A percentile compares a stretch with the other conserved stretches of the same genome.
phyloP scores from a whole-genome alignment of 129 eudicot species.

The Tagetes erecta region DNA sequence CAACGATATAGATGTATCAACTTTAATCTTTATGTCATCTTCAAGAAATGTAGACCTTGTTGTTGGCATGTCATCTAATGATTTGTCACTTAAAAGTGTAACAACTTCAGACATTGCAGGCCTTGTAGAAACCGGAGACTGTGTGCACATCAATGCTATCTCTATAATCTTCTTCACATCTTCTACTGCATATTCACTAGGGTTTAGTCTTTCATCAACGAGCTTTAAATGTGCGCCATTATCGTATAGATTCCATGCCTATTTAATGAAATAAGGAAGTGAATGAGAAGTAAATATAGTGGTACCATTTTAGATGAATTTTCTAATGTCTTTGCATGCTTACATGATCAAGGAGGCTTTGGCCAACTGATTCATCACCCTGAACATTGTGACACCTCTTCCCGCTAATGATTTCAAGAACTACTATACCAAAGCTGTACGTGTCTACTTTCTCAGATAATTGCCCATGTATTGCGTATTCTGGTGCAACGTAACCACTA shows the following conservation, averaged over 20 bases:
- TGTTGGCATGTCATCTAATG: constrained; percentile 18
- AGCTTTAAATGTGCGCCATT: constrained; percentile 19
- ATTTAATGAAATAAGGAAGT: background rate
- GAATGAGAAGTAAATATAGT: background rate
- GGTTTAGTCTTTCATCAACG: constrained; percentile 41
- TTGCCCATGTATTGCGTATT: constrained; percentile 14
- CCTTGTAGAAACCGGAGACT: constrained; percentile 32
- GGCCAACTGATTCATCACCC: background rate
- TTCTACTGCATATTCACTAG: constrained; percentile 28
- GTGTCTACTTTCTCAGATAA: constrained; percentile 12
- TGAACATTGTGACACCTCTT: constrained; percentile 5
- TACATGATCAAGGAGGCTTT: constrained; percentile 13
- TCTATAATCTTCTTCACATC: constrained; percentile 27
- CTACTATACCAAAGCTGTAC: constrained; percentile 14
- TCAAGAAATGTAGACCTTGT: constrained; percentile 28
- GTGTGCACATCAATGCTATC: constrained; percentile 16
- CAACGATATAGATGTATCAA: constrained; percentile 3
- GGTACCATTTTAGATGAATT: background rate
- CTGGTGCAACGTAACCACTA: background rate
- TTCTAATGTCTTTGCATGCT: background rate
- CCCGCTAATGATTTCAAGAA: constrained; percentile 14
- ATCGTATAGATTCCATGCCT: constrained; percentile 32
- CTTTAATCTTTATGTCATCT: constrained; percentile 22
- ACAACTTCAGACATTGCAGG: constrained; percentile 53
- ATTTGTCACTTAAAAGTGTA: constrained; percentile 32